Evolutionary conservation across 2,329 filamentous ascomycete species (phyloP), one percentile per base, ranked within the genome.

Genomic region (Orbilia blumenaviensis): DNA sequence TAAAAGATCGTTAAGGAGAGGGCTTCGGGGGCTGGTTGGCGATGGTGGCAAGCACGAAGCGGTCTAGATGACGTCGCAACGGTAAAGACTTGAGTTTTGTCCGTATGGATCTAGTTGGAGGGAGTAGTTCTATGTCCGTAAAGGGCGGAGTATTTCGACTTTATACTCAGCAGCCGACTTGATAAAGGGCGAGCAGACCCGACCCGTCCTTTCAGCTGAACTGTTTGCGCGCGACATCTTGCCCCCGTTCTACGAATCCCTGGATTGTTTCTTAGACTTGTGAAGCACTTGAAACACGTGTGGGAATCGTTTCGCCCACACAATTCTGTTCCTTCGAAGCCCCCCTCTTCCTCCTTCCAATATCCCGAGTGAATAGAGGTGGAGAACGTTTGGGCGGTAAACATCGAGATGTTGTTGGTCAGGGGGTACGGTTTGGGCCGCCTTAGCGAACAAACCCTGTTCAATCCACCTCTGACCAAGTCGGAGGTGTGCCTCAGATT

Each of bases 401-500:
- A 62, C 54, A 52, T 64, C 58, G n/a, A 29, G 66, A 61, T 27
- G 52, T 66, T 63, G 48, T 52, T 56, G 52, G 52, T 41, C 32
- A 41, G 18, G 23, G 50, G 41, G 21, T 18, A 58, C 9, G 50
- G 16, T 34, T 58, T 60, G 41, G 54, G 36, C 50, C 42, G 29
- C 61, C 18, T 61, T 66, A 69, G 72, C 72, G 72, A 66, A 38
- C 16, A 21, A n/a, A 36, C 36, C 44, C 36, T 34, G 56, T 44
- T 25, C 38, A 56, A 34, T 41, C 50, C 23, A 60, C 34, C n/a
- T 52, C 52, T 32, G 68, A 27, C 23, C 34, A 54, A 54, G 72
- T 76, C 50, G 27, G 72, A 76, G 52, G 63, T 64, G 34, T 76
- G 72, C 72, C 23, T 76, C 72, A 76, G 72, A 58, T 34, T 60